Evolutionary conservation across 345 rosid genomes (phyloP), one percentile per base, ranked within the genome.

Genomic region (Eucalyptus marginata): DNA sequence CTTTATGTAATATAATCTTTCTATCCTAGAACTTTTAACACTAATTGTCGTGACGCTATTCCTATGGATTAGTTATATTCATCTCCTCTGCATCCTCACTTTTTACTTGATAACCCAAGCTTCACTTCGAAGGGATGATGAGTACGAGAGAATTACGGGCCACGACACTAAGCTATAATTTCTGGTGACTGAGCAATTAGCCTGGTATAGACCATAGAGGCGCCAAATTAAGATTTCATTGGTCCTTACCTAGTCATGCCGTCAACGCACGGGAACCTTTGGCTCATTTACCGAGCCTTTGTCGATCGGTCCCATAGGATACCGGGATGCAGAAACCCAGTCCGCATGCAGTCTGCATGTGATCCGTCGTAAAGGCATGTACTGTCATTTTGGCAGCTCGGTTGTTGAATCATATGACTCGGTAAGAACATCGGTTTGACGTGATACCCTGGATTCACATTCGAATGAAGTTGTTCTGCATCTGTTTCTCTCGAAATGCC

Each of bases 91-190:
- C 2, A 17, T 51, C 2, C 9, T 51, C 22, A 51, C 56, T 51
- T 0, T 51, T 17, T 51, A 17, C 8, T 51, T 0, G 4, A 51
- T 17, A 51, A 51, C 1, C 8, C 8, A 51, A 51, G 56, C 56
- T 51, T 51, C 56, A 51, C 22, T 51, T 0, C 17, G 4, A 51
- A 3, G 54, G 9, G 56, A 51, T 51, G 56, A 51, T 0, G 56
- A 17, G 9, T 51, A 51, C 0, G 4, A 51, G 56, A 51, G 56
- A 51, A 51, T 51, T 17, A 51, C 9, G 0, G 9, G 22, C 22
- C 56, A 51, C 4, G 4, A 51, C 56, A 17, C 27, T 54, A 20
- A 54, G 59, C 59, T 4, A 22, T 54, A 8, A 54, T 54, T 54
- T 4, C 2, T 54, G 59, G 59, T 22, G 25, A 54, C 59, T 16